Percentiles rank a stretch among this genome's conserved stretches.
phyloP scores from a whole-genome alignment of 1,139 yeast species.

The Kluyveromyces sp. region DNA sequence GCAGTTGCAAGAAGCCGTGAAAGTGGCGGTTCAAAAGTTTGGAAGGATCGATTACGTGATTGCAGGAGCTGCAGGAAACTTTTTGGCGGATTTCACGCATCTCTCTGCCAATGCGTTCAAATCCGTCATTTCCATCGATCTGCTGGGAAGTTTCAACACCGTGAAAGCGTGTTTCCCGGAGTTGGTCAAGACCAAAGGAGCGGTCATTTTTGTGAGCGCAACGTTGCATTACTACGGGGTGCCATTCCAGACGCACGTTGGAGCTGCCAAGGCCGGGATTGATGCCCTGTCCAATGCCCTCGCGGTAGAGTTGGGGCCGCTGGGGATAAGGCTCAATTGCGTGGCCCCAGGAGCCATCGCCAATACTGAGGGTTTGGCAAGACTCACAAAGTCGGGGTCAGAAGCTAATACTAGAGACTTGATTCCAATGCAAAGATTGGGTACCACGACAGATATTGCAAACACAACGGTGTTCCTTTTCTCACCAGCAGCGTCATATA shows the following conservation, averaged over 20 bases:
- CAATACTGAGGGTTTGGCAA: slow-evolving; percentile 71
- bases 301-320: slow-evolving; percentile 84
- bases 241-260: slow-evolving; percentile 80
- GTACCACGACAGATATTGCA: slow-evolving; percentile 74
- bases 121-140: slow-evolving; percentile 75
- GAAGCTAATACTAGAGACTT: slow-evolving; percentile 36
- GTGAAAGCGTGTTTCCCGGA: slow-evolving; percentile 71
- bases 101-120: slow-evolving; percentile 80
- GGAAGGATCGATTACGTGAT: slow-evolving; percentile 72
- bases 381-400: slow-evolving; percentile 44
- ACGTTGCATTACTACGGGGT: slow-evolving; percentile 83
- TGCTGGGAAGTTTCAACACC: slow-evolving; percentile 80
- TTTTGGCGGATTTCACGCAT: slow-evolving; percentile 69
- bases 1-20: slow-evolving; percentile 55
- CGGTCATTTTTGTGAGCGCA: slow-evolving; percentile 73
- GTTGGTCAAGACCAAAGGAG: slow-evolving; percentile 59
- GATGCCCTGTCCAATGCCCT: slow-evolving; percentile 77
- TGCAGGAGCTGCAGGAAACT: slow-evolving; percentile 96
- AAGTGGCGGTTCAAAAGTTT: slow-evolving; percentile 51
- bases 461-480: slow-evolving; percentile 79
- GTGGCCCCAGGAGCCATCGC: slow-evolving; percentile 85
- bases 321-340: slow-evolving; percentile 73
- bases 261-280: slow-evolving; percentile 91
- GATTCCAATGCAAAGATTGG: slow-evolving; percentile 74
- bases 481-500: slow-evolving; percentile 71